Evolutionary conservation across 495 filamentous ascomycete species (phyloP).

Genomic region (Podospora conica): DNA sequence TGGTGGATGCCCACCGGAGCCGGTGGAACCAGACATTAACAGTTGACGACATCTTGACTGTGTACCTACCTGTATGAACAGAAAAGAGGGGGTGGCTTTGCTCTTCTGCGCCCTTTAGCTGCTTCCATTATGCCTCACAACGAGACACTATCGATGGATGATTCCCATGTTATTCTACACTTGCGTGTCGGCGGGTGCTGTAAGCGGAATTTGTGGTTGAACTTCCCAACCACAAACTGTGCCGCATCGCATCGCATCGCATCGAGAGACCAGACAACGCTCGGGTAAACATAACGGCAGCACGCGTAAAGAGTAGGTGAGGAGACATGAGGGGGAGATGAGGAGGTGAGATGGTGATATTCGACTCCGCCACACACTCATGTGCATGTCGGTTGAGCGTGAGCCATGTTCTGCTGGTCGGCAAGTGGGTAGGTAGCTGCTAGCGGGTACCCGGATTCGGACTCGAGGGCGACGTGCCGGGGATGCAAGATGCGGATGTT

Average conservation of each 20-base stretch:
- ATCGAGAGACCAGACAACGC: neutral
- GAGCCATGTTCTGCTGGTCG: neutral
- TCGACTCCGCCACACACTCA: slow-evolving; percentile 3
- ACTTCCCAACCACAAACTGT: no score
- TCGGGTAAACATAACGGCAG: slow-evolving; percentile 2
- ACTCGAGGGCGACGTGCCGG: no score
- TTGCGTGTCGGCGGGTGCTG: no score
- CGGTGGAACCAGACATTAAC: neutral
- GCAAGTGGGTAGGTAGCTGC: neutral
- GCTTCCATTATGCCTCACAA: neutral
- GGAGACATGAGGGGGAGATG: neutral
- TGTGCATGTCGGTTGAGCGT: neutral
- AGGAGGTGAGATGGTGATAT: neutral
- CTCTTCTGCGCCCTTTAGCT: neutral
- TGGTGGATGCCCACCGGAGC: neutral
- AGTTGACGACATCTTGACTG: neutral
- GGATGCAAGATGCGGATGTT: neutral
- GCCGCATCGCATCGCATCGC: neutral
- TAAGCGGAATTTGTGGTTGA: no score
- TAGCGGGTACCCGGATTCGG: neutral
- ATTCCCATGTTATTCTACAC: neutral
- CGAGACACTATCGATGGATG: neutral
- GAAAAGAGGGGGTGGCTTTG: slow-evolving; percentile 3
- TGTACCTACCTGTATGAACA: neutral
- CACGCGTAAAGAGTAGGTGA: neutral